phyloP scores from a whole-genome alignment of 2,329 filamentous ascomycete genomes.

The Exophiala phaeomuriformis region DNA sequence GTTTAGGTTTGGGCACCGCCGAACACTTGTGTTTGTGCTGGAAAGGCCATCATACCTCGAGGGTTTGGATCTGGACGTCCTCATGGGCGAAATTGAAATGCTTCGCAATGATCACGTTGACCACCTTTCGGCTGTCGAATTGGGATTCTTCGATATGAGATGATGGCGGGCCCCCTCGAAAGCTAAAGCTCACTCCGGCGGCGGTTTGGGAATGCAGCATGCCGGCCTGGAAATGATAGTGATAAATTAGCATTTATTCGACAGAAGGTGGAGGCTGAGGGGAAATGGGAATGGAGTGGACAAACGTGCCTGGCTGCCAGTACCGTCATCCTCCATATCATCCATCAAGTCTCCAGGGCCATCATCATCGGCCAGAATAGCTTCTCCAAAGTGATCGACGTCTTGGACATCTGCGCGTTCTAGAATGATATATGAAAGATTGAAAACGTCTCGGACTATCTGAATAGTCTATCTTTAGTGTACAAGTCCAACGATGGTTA shows the following conservation, averaged over 20 bases:
- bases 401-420: conserved; percentile 67
- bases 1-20: too few relatives aligned
- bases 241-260: conserved; percentile 1
- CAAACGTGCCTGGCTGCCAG: conserved; percentile 5
- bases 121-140: conserved; percentile 53
- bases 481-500: neutral
- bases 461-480: conserved; percentile 30
- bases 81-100: conserved; percentile 68
- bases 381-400: conserved; percentile 70
- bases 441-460: conserved; percentile 65
- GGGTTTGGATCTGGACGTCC: conserved; percentile 72
- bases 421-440: conserved; percentile 61
- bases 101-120: conserved; percentile 75
- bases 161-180: conserved; percentile 9
- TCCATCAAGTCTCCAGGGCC: conserved; percentile 14
- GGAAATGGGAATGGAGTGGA: neutral
- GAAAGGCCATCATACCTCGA: conserved; percentile 42
- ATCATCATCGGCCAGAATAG: conserved; percentile 50
- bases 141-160: conserved; percentile 16
- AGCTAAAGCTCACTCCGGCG: conserved; percentile 2
- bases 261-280: too few relatives aligned
- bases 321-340: conserved; percentile 18
- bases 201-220: conserved; percentile 11
- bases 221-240: neutral
- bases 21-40: too few relatives aligned